Percentiles rank a stretch among this genome's conserved stretches.
Conservation (phyloP, 495 filamentous ascomycete species). For the Penicillium turbatum region DNA sequence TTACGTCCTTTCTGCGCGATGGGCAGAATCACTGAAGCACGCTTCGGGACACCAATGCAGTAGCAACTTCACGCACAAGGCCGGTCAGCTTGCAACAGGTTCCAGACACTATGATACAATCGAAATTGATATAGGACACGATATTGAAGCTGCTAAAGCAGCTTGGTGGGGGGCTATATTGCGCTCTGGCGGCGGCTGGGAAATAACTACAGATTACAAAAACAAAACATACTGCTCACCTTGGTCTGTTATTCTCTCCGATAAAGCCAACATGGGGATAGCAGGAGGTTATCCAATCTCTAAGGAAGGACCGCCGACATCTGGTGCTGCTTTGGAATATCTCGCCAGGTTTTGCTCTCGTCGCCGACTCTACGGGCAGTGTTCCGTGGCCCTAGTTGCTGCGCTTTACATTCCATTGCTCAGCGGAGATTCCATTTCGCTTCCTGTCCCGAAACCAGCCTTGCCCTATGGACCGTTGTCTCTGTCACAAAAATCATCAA, state of each 20-base stretch:
- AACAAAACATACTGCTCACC: neutral
- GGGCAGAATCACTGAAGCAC: neutral
- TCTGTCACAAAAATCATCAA: slow-evolving; percentile 5
- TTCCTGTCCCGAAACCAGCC: slow-evolving; percentile 18
- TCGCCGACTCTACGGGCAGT: slow-evolving; percentile 27
- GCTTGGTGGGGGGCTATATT: slow-evolving; percentile 1
- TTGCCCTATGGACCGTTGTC: neutral
- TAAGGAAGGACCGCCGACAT: slow-evolving; percentile 11
- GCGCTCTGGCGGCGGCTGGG: neutral
- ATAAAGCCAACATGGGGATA: slow-evolving; percentile 1
- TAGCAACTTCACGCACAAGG: neutral
- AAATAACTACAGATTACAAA: neutral
- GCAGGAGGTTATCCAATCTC: neutral
- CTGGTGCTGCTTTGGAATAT: slow-evolving; percentile 23
- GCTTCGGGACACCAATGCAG: neutral
- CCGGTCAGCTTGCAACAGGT: neutral
- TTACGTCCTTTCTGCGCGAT: neutral
- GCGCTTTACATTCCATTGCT: slow-evolving; percentile 27
- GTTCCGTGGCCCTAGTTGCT: slow-evolving; percentile 23
- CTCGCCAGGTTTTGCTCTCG: slow-evolving; percentile 24
- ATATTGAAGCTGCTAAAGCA: slow-evolving; percentile 1
- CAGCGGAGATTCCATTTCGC: slow-evolving; percentile 10
- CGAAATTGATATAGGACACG: neutral
- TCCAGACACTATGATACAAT: neutral
- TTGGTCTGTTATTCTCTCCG: slow-evolving; percentile 3